Evolutionary conservation across 306 rosid species (phyloP), one percentile per base, ranked within the genome.

Genomic region (Dicorynia guianensis): DNA sequence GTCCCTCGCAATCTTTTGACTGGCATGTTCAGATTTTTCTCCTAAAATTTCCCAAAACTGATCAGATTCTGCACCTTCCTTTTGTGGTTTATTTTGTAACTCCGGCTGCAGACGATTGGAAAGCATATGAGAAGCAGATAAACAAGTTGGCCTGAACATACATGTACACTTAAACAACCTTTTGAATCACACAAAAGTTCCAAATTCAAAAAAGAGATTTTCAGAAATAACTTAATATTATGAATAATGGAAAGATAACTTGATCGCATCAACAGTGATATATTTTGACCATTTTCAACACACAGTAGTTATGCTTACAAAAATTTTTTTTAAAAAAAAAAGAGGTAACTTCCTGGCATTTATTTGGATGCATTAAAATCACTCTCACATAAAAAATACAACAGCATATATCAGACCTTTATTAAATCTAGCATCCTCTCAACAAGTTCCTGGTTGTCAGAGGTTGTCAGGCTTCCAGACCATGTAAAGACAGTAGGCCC

Each of bases 371-470:
- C 49, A 78, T 64, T 17, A 48, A 14, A 38, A 33, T 64, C 64
- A 25, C 67, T 36, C 48, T 61, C 63, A 66, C 38, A 69, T 56
- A 46, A 63, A 36, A 19, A 54, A 63, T 61, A 81, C 42, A 13
- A 68, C 8, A 57, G 67, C 52, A 72, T n/a, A 40, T 17, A 69
- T 55, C 76, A 80, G 55, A 93, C 98, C 98, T 93, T 93, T 74
- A 93, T 90, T 82, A 93, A 71, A 85, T 93, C 98, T 59, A 93
- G 82, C 86, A 85, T 86, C 76, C 98, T 86, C 86, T 93, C 98
- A 63, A 93, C 89, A 72, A 93, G 83, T 81, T 90, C 98, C 74
- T 90, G 98, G 66, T 83, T 63, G 56, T 88, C 89, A 6, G 94
- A 57, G 55, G 75, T 85, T 49, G 98, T 79, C 39, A 91, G 87